Conservation (phyloP, 2,329 filamentous ascomycete genomes). For the Nemania sp. region DNA sequence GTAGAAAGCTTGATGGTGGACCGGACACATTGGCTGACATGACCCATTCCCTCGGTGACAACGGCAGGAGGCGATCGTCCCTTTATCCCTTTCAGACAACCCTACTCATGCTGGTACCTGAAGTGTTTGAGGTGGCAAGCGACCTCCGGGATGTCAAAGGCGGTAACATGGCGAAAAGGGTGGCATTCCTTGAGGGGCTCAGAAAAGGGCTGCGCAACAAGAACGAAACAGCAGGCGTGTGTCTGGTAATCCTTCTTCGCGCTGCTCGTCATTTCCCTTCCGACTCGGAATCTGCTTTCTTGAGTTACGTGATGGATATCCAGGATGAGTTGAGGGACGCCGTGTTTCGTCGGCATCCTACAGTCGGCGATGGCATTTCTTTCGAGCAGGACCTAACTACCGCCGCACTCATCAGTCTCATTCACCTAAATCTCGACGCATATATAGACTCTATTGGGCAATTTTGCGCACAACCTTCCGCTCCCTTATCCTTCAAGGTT, state of each 20-base stretch:
- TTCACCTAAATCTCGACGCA: conserved; percentile 70
- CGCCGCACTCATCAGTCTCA: conserved; percentile 73
- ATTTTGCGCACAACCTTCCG: conserved; percentile 66
- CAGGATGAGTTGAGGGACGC: conserved; percentile 76
- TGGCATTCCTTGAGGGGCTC: conserved; percentile 72
- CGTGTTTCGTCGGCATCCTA: conserved; percentile 67
- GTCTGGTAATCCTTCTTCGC: conserved; percentile 71
- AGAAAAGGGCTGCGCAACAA: conserved; percentile 72
- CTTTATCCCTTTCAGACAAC: conserved; percentile 73
- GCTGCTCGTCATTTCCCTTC: conserved; percentile 73
- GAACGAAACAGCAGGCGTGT: conserved; percentile 76
- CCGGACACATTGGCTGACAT: conserved; percentile 78
- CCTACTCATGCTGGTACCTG: conserved; percentile 72
- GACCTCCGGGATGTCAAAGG: conserved; percentile 74
- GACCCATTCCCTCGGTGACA: conserved; percentile 71
- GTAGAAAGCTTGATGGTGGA: conserved; percentile 72
- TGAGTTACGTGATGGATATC: conserved; percentile 76
- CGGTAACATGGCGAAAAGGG: conserved; percentile 72
- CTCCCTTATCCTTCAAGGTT: conserved; percentile 71
- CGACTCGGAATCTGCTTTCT: conserved; percentile 71
- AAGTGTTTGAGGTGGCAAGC: conserved; percentile 77
- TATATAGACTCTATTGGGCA: conserved; percentile 68
- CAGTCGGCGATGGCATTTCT: conserved; percentile 59
- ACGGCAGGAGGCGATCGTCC: conserved; percentile 64
- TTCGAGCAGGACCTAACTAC: conserved; percentile 75